Percentiles rank a stretch among this genome's conserved stretches.
These are phyloP conservation scores for Cryptosporidium canis DNA, from an alignment of 169 alveolate species.

Conservation along the genomic window DNA sequence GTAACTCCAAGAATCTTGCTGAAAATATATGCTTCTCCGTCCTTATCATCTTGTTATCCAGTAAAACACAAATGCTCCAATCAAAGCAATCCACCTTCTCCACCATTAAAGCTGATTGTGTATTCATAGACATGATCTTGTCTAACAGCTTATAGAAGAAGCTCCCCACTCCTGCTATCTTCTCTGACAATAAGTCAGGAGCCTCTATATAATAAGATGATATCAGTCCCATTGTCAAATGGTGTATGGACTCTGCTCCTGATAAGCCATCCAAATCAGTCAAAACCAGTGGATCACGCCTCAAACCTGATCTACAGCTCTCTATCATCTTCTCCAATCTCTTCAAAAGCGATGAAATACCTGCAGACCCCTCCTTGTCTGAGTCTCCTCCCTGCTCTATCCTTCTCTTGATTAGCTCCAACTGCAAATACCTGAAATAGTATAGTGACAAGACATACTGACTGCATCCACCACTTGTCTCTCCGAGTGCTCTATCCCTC, in stretches of 20 bases:
- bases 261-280: not conserved
- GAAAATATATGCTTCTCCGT: not conserved
- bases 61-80: too few relatives aligned
- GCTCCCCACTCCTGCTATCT: too few relatives aligned
- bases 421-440: not conserved
- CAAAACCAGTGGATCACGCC: not conserved
- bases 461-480: not conserved
- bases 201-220: not conserved
- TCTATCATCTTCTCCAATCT: not conserved
- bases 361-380: not conserved
- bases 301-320: not conserved
- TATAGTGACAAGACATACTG: not conserved
- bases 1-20: not conserved
- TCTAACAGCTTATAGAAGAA: too few relatives aligned
- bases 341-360: not conserved
- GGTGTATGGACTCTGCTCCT: not conserved
- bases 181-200: not conserved
- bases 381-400: not conserved
- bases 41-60: not conserved
- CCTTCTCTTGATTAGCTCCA: not conserved
- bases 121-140: too few relatives aligned
- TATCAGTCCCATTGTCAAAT: slow-evolving; percentile 2
- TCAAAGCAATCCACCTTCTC: too few relatives aligned
- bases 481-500: not conserved
- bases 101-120: too few relatives aligned